Conservation (phyloP, 345 rosid species). For the Hypericum perforatum region DNA sequence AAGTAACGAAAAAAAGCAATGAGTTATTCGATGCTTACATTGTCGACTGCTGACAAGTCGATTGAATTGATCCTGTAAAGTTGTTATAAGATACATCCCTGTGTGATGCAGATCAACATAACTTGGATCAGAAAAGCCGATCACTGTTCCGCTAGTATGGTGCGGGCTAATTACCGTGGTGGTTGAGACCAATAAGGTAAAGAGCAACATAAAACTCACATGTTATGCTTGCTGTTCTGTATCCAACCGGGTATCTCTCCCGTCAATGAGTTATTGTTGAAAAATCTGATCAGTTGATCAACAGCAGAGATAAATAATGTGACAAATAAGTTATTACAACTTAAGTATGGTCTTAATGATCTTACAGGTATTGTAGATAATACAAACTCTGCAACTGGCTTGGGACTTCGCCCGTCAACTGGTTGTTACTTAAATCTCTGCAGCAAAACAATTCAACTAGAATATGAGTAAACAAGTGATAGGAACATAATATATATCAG, state of each 20-base stretch:
- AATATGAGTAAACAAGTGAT: not conserved
- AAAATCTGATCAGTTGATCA: slow-evolving; percentile 32
- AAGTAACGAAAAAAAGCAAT: not conserved
- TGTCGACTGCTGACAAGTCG: slow-evolving; percentile 28
- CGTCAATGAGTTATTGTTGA: slow-evolving; percentile 60
- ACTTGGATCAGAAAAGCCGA: not conserved
- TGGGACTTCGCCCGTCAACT: slow-evolving; percentile 48
- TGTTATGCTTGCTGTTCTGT: slow-evolving; percentile 3
- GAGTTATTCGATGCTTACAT: slow-evolving; percentile 36
- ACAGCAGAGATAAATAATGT: too few species aligned
- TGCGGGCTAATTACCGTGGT: not conserved
- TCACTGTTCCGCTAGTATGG: not conserved
- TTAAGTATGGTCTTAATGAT: not conserved
- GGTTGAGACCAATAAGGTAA: not conserved
- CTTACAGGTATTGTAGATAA: slow-evolving; percentile 34
- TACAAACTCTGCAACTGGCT: slow-evolving; percentile 11
- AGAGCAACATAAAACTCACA: slow-evolving; percentile 30
- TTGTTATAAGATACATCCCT: slow-evolving; percentile 90
- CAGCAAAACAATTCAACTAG: slow-evolving; percentile 5
- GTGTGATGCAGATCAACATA: slow-evolving; percentile 13
- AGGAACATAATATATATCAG: too few species aligned
- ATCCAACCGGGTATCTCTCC: slow-evolving; percentile 58
- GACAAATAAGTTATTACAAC: too few species aligned
- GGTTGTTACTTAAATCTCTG: slow-evolving; percentile 83
- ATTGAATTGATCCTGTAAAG: slow-evolving; percentile 34